Evolutionary conservation across 1,284 basidiomycete species (phyloP), one percentile per base, ranked within the genome.

Genomic region (Ustilago xerochloae): DNA sequence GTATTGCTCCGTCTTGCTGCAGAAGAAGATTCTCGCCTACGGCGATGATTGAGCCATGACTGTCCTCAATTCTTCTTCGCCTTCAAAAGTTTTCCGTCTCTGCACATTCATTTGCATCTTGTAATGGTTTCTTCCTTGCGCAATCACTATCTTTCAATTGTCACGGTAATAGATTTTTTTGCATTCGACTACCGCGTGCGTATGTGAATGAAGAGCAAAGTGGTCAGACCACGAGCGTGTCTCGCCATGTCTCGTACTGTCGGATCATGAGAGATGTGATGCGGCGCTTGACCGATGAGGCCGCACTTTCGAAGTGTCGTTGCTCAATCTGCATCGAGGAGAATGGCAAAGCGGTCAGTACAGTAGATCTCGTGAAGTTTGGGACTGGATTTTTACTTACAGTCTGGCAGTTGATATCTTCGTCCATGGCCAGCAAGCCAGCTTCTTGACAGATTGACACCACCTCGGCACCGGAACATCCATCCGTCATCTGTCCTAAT

Each of bases 381-480:
- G 26, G 9, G 10, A 26, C 43, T 26, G 16, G 48, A 20, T 18
- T 15, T 28, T 9, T 22, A 81, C 91, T 81, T 74, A 96, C 94
- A 78, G 87, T 88, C 35, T 89, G 87, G 5, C 93, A 90, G 63
- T 93, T 84, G 24, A 97, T 90, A 82, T 97, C 89, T 68, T 89
- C 88, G 78, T 93, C 90, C 93, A 97, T 96, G 0, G 94, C 92
- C 38, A 91, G 84, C 72, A 99, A 85, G 0, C 96, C 97, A 2
- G 97, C 97, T 85, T 99, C 96, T 86, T 99, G 97, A 83, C 95
- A 98, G 50, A 99, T 88, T 1, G 92, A 90, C 6, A 90, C 89
- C 28, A 99, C 90, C 83, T 99, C 97, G 6, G 97, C 97, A 10
- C 97, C 97, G 12, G 96, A 98, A 82, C 93, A 99, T 0, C 96